Evolutionary conservation across 768 basidiomycete species (phyloP), one percentile per base, ranked within the genome.

Genomic region (Myochromella boudieri): DNA sequence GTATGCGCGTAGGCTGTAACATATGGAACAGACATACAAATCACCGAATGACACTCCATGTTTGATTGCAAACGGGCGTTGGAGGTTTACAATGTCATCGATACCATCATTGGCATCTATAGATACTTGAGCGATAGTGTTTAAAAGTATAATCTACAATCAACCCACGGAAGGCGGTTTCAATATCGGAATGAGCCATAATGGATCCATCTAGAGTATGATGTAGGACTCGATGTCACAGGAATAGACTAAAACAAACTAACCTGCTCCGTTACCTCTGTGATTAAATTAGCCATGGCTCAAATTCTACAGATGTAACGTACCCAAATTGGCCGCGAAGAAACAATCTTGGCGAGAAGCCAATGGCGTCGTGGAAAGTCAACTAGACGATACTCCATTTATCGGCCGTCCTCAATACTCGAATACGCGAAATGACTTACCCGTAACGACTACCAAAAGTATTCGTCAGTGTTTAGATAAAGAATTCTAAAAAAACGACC

Each of bases 21-120:
- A n/a, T n/a, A n/a, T n/a, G n/a, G n/a, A n/a, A n/a, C 6, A 22
- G 9, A 34, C 60, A 28, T 41, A 70, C 69, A 72, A 66, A 55
- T 72, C 71, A 18, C 67, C 70, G 26, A 62, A 60, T 5, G 66
- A 62, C 6, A 71, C 62, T 11, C 58, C 53, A 40, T 66, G 63
- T 20, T 46, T 56, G 36, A 58, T 44, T 9, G 67, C 57, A 52
- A 69, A 62, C 5, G 60, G 64, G 12, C 54, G 49, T 54, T 71
- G 60, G 3, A 36, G 45, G 2, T 59, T 57, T 15, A 67, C 60
- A 31, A 69, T 65, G 6, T 68, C 68, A 53, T 68, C 68, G 18
- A 61, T 43, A 11, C 58, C 61, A 10, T 43, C 48, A 49, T 63
- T 63, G 8, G 61, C 60, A 22, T 49, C 61, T 62, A 25, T 14